Percentiles rank a stretch among this genome's conserved stretches.
Evolutionary conservation across 371 early-diverging fungal species (phyloP).

Genomic region (Syncephalis fuscata): DNA sequence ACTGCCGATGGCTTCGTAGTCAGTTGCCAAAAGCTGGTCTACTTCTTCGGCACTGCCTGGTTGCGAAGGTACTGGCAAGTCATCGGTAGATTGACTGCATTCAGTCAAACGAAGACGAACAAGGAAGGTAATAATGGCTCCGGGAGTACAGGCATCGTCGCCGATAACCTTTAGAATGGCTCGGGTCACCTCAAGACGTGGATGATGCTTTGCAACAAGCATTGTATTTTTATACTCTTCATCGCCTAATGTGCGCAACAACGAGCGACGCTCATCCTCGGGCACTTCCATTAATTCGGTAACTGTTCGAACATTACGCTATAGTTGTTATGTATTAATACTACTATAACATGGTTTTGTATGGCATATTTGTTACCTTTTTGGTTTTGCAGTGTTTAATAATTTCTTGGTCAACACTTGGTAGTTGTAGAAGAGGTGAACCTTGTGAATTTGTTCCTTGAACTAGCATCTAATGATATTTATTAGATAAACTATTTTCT

Average conservation of each 20-base stretch:
- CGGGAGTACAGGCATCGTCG: constrained; percentile 60
- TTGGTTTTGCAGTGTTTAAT: constrained; percentile 8
- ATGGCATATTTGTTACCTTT: too few species aligned
- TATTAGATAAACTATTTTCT: constrained; percentile 11
- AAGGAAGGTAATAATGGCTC: constrained; percentile 60
- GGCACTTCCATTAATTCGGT: constrained; percentile 34
- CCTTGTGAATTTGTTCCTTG: constrained; percentile 64
- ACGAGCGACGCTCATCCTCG: constrained; percentile 26
- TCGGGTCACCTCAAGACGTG: constrained; percentile 15
- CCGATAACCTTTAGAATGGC: constrained; percentile 32
- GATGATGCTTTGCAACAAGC: constrained; percentile 58
- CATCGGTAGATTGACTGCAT: background rate
- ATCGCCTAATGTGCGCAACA: constrained; percentile 27
- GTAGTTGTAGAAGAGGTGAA: constrained; percentile 71
- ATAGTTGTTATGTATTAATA: background rate
- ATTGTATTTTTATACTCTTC: constrained; percentile 48
- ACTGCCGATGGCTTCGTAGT: background rate
- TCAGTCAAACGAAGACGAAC: constrained; percentile 24
- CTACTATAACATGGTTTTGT: constrained; percentile 4
- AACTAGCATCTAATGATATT: constrained; percentile 36
- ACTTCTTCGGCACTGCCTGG: constrained; percentile 2
- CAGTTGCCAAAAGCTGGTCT: background rate
- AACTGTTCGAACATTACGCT: constrained; percentile 24
- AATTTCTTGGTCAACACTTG: constrained; percentile 35
- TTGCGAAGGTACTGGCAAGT: background rate